Base-by-base conservation (phyloP, 2,329 filamentous ascomycete genomes). In the Thielaviopsis populi region DNA sequence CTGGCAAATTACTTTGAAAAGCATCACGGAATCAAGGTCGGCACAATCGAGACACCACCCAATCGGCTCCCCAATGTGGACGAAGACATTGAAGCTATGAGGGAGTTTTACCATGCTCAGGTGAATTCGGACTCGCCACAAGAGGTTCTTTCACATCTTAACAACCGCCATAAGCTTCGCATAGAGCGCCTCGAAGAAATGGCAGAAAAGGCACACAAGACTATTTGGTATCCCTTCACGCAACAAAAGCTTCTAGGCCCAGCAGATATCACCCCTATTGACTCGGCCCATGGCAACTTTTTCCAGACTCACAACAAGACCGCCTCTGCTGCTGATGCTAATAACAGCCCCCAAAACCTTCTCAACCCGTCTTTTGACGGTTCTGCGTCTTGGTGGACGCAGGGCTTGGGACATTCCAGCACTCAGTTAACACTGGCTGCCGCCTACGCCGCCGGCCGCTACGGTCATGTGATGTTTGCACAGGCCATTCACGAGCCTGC, bases 311-410 rank as follows among this genome's bases (percentile, higher is more conserved):
- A 70, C 1, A 24, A 42, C 2, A 59, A 48, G 33, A 27, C 13
- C 33, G 48, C 4, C 6, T 13, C 30, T 8, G 13, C 41, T n/a
- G 15, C 41, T 3, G 5, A 22, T 15, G 22, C 41, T 2, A 1
- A 27, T 10, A 30, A 69, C 4, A 69, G 74, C 6, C 1, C 41
- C 8, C 37, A 69, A 7, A 69, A 74, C 11, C 70, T 83, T 2
- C 73, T 89, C 0, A 79, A 78, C 56, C 80, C 88, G 0, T 85
- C 87, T 0, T 91, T 94, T 63, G 90, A 95, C 69, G 89, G 86
- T 1, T 94, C 89, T 0, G 89, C 89, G 0, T 92, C 88, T 0
- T 95, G 90, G 89, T 95, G 90, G 89, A 95, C 89, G 0, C 90
- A 95, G 73, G 89, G 89, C 1, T 79, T 95, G 0, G 89, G 90